Conservation (phyloP, 148 eudicot species). For the Beta vulgaris region DNA sequence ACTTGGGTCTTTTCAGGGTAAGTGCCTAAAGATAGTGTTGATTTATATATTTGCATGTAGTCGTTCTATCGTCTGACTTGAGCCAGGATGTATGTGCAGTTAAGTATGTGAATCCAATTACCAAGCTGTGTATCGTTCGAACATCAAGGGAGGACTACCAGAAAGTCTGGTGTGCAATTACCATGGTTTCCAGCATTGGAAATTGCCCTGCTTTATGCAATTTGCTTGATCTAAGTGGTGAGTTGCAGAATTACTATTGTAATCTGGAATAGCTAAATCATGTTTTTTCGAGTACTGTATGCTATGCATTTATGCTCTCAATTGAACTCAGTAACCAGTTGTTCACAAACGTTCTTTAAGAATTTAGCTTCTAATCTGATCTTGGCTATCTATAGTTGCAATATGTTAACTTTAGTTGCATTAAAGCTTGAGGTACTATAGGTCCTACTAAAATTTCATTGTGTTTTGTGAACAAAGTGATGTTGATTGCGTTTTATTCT, state of each 20-base stretch:
- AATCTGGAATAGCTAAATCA: background rate
- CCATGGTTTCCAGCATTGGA: slow-evolving; percentile 69
- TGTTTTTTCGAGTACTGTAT: background rate
- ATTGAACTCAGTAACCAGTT: background rate
- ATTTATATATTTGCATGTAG: background rate
- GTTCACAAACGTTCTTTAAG: background rate
- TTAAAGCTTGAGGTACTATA: background rate
- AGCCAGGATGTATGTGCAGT: slow-evolving; percentile 37
- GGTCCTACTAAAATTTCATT: background rate
- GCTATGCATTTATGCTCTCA: background rate
- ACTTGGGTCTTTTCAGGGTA: slow-evolving; percentile 73
- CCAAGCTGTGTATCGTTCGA: slow-evolving; percentile 77
- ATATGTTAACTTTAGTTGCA: background rate
- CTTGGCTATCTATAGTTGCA: background rate
- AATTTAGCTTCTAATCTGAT: background rate
- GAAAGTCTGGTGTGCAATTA: slow-evolving; percentile 77
- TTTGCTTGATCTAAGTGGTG: slow-evolving; percentile 83
- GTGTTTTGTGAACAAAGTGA: background rate
- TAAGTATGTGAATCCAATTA: slow-evolving; percentile 85
- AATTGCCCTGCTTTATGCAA: slow-evolving; percentile 73
- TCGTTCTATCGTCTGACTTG: background rate
- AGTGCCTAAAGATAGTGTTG: background rate
- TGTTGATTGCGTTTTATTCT: background rate
- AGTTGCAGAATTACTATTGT: slow-evolving; percentile 27
- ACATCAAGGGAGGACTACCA: slow-evolving; percentile 83